These are phyloP conservation scores for Mucor mucedo DNA, from an alignment of 371 early-diverging fungal species.

Conservation along the genomic window DNA sequence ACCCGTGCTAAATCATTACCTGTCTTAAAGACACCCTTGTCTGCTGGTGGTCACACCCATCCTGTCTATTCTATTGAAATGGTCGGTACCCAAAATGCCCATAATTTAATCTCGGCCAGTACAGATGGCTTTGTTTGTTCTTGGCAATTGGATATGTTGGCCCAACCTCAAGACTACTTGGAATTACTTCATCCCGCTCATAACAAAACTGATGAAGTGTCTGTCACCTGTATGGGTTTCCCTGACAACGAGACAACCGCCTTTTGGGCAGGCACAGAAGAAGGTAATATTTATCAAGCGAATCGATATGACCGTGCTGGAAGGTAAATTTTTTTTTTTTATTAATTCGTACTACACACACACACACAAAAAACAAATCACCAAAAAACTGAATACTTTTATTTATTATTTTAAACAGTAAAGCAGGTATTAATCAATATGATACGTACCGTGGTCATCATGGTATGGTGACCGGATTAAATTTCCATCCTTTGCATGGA, in stretches of 20 bases:
- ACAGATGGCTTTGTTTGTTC: conserved; percentile 95
- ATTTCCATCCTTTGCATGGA: conserved; percentile 88
- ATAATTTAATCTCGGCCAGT: conserved; percentile 87
- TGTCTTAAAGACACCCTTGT: conserved; percentile 85
- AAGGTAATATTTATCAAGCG: conserved; percentile 90
- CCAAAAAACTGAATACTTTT: background rate
- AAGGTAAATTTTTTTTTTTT: conserved; percentile 44
- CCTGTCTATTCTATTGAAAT: conserved; percentile 89
- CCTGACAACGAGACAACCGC: conserved; percentile 90
- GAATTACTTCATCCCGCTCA: conserved; percentile 79
- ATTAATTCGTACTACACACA: background rate
- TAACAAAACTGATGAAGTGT: conserved; percentile 89
- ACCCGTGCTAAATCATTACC: conserved; percentile 87
- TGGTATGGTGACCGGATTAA: conserved; percentile 88
- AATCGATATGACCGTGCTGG: conserved; percentile 94
- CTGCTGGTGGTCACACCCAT: conserved; percentile 94
- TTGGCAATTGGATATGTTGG: conserved; percentile 97
- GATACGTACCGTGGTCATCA: conserved; percentile 89
- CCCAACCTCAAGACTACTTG: conserved; percentile 90
- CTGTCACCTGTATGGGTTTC: conserved; percentile 89
- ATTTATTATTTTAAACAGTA: conserved; percentile 55
- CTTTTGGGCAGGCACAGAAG: conserved; percentile 97
- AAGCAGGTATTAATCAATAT: conserved; percentile 89
- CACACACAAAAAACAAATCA: too few species aligned
- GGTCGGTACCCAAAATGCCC: conserved; percentile 95